These are phyloP conservation scores for Diplocarpon mali DNA, from an alignment of 2,329 filamentous ascomycete genomes.

Conservation along the genomic window DNA sequence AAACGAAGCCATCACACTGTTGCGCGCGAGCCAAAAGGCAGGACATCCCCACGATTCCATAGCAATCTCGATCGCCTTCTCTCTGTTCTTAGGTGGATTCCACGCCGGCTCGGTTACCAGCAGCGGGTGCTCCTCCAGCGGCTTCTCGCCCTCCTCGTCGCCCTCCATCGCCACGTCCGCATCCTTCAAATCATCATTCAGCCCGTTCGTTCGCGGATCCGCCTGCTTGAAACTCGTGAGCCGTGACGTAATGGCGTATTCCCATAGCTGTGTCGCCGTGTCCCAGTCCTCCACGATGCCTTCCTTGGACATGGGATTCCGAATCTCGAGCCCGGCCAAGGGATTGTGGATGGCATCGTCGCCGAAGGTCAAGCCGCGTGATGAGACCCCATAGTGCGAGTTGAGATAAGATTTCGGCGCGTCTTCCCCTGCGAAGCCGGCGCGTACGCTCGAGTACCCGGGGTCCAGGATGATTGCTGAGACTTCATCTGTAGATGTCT, in stretches of 20 bases:
- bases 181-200: slow-evolving; percentile 50
- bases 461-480: slow-evolving; percentile 94
- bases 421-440: slow-evolving; percentile 96
- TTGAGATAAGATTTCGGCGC: slow-evolving; percentile 88
- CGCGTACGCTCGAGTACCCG: slow-evolving; percentile 82
- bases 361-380: slow-evolving; percentile 58
- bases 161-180: slow-evolving; percentile 49
- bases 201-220: slow-evolving; percentile 62
- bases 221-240: slow-evolving; percentile 67
- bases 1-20: slow-evolving; percentile 81
- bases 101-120: slow-evolving; percentile 91
- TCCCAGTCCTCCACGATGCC: slow-evolving; percentile 97
- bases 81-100: slow-evolving; percentile 78
- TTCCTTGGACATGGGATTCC: slow-evolving; percentile 84
- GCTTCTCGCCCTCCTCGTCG: slow-evolving; percentile 55
- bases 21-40: slow-evolving; percentile 86
- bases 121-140: slow-evolving; percentile 78
- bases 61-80: slow-evolving; percentile 90
- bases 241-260: slow-evolving; percentile 80
- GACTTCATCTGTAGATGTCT: slow-evolving; percentile 64
- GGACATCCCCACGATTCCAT: slow-evolving; percentile 97
- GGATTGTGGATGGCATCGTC: slow-evolving; percentile 82
- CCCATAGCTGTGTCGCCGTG: slow-evolving; percentile 77
- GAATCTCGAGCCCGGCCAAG: slow-evolving; percentile 64
- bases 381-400: slow-evolving; percentile 67